Evolutionary conservation across 805 yeast species (phyloP).

Genomic region (Torulaspora delbrueckii): DNA sequence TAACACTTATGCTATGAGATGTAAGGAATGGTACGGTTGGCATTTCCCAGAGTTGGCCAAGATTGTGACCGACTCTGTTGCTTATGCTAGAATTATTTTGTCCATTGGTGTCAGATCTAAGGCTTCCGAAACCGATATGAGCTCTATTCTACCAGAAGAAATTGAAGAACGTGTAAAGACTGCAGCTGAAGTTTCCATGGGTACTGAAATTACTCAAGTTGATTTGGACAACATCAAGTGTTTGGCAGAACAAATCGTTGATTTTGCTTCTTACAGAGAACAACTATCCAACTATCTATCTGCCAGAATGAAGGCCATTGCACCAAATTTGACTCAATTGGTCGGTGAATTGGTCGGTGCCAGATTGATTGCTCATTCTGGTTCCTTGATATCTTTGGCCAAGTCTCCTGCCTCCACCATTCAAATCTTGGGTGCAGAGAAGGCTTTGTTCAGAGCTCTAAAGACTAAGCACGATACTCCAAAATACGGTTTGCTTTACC

Average conservation of each 20-base stretch:
- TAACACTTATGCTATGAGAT: slow-evolving; percentile 97
- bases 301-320: slow-evolving; percentile 97
- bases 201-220: slow-evolving; percentile 92
- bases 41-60: slow-evolving; percentile 99
- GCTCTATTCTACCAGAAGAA: slow-evolving; percentile 89
- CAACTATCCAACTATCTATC: slow-evolving; percentile 86
- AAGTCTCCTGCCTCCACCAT: slow-evolving; percentile 98
- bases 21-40: slow-evolving; percentile 99
- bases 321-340: slow-evolving; percentile 91
- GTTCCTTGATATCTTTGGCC: slow-evolving; percentile 88
- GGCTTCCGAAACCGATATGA: slow-evolving; percentile 84
- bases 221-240: slow-evolving; percentile 85
- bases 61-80: slow-evolving; percentile 91
- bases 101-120: slow-evolving; percentile 92
- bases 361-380: slow-evolving; percentile 94
- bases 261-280: slow-evolving; percentile 93
- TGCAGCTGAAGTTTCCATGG: slow-evolving; percentile 99
- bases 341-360: slow-evolving; percentile 99
- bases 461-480: slow-evolving; percentile 99
- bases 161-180: slow-evolving; percentile 85
- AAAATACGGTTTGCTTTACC: slow-evolving; percentile 94
- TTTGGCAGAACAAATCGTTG: slow-evolving; percentile 93
- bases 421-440: slow-evolving; percentile 98
- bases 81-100: slow-evolving; percentile 89
- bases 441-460: slow-evolving; percentile 96